Percentiles rank a stretch among this genome's conserved stretches.
Evolutionary conservation across 106 monocot genomes (phyloP).

Genomic region (Platanthera zijinensis): DNA sequence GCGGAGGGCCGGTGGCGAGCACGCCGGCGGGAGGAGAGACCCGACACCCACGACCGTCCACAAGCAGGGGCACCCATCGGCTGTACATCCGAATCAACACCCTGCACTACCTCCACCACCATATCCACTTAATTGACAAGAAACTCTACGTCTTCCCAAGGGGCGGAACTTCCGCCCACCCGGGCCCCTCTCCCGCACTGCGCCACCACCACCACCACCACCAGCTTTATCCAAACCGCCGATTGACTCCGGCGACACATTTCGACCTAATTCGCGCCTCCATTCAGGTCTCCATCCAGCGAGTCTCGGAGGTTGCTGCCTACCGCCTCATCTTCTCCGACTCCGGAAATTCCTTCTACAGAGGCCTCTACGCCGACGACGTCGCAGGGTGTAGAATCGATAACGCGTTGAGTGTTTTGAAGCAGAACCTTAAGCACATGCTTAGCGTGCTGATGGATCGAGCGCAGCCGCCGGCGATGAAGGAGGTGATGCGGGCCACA

Average conservation of each 20-base stretch:
- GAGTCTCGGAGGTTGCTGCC: slow-evolving; percentile 55
- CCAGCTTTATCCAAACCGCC: slow-evolving; percentile 14
- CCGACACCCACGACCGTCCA: slow-evolving; percentile 47
- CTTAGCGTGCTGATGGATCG: slow-evolving; percentile 31
- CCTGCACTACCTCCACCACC: slow-evolving; percentile 48
- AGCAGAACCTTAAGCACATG: slow-evolving; percentile 43
- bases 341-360: slow-evolving; percentile 40
- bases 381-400: slow-evolving; percentile 32
- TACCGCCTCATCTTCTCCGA: slow-evolving; percentile 69
- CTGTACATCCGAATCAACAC: slow-evolving; percentile 75
- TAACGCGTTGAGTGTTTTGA: slow-evolving; percentile 31
- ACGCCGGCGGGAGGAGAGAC: slow-evolving; percentile 3
- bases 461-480: slow-evolving; percentile 41
- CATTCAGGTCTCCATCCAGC: slow-evolving; percentile 32
- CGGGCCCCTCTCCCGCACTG: slow-evolving; percentile 17
- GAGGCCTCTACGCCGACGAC: slow-evolving; percentile 34
- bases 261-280: slow-evolving; percentile 41
- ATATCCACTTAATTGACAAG: slow-evolving; percentile 49
- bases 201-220: slow-evolving; percentile 7
- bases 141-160: slow-evolving; percentile 41
- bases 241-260: slow-evolving; percentile 23
- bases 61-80: slow-evolving; percentile 63
- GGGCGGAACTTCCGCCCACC: background rate
- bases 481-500: slow-evolving; percentile 56
- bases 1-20: background rate